A percentile compares a stretch with the other conserved stretches of the same genome.
phyloP scores from a whole-genome alignment of 306 rosid species.

The Fragaria nilgerrensis region DNA sequence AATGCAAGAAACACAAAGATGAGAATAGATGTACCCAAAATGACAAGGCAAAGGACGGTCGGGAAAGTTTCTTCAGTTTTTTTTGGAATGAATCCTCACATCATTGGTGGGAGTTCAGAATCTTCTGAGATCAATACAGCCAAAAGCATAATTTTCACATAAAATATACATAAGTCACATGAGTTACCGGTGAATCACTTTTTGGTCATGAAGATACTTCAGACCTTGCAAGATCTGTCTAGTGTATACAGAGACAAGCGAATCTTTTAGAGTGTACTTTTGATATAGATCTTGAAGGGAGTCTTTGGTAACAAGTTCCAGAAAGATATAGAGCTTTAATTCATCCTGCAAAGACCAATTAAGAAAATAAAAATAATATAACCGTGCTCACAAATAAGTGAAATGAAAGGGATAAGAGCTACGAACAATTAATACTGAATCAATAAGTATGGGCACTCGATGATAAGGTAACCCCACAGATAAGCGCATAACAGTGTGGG shows the following conservation, averaged over 20 bases:
- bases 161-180: too few relatives aligned
- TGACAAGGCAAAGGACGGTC: too few relatives aligned
- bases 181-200: conserved; percentile 85
- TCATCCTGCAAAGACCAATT: conserved; percentile 59
- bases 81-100: background rate
- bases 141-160: too few relatives aligned
- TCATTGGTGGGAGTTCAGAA: background rate
- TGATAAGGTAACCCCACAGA: background rate
- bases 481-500: background rate
- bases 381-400: too few relatives aligned
- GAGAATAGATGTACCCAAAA: too few relatives aligned
- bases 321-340: conserved; percentile 76
- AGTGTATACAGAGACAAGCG: conserved; percentile 80
- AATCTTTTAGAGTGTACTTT: conserved; percentile 56
- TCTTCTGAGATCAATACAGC: background rate
- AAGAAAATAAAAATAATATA: conserved; percentile 20
- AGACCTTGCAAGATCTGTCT: conserved; percentile 87
- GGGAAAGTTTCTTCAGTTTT: too few relatives aligned
- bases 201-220: conserved; percentile 86
- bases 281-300: conserved; percentile 76
- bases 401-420: too few relatives aligned
- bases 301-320: conserved; percentile 86
- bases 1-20: too few relatives aligned
- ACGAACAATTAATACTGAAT: background rate
- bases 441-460: background rate